Evolutionary conservation across 1,284 basidiomycete genomes (phyloP).

Genomic region (Ustilago cynodontis): DNA sequence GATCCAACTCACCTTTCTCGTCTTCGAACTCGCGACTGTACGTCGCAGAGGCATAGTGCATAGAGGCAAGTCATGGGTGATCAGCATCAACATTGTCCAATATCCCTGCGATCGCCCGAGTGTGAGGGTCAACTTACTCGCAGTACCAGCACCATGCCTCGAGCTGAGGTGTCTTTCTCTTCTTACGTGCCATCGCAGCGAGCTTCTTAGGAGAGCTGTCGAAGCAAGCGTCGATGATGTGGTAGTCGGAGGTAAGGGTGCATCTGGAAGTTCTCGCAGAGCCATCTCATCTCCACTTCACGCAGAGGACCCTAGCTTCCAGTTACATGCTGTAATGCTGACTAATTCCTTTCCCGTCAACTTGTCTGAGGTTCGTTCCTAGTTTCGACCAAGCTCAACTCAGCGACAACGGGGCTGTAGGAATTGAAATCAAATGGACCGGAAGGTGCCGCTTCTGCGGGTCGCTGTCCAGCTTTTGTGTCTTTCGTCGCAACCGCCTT

Average conservation of each 20-base stretch:
- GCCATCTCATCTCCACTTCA: slow-evolving; percentile 14
- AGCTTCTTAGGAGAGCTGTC: background rate
- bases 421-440: too few species aligned
- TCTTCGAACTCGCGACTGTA: slow-evolving; percentile 68
- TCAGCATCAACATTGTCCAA: slow-evolving; percentile 5
- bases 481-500: too few species aligned
- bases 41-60: background rate
- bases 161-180: slow-evolving; percentile 65
- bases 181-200: slow-evolving; percentile 68
- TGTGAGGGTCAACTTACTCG: slow-evolving; percentile 77
- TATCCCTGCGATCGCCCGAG: background rate
- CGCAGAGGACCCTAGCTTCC: slow-evolving; percentile 16
- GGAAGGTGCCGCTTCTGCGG: too few species aligned
- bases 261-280: background rate
- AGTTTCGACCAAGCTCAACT: too few species aligned
- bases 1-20: slow-evolving; percentile 59
- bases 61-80: slow-evolving; percentile 1
- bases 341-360: slow-evolving; percentile 3
- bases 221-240: slow-evolving; percentile 3
- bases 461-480: too few species aligned
- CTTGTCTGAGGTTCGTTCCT: too few species aligned
- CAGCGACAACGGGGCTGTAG: too few species aligned
- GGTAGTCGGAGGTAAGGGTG: slow-evolving; percentile 1
- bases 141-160: slow-evolving; percentile 96
- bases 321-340: slow-evolving; percentile 7